Percentiles rank a stretch among this genome's conserved stretches.
These are phyloP conservation scores for Fusarium foetens DNA, from an alignment of 2,329 filamentous ascomycete species.

Conservation along the genomic window DNA sequence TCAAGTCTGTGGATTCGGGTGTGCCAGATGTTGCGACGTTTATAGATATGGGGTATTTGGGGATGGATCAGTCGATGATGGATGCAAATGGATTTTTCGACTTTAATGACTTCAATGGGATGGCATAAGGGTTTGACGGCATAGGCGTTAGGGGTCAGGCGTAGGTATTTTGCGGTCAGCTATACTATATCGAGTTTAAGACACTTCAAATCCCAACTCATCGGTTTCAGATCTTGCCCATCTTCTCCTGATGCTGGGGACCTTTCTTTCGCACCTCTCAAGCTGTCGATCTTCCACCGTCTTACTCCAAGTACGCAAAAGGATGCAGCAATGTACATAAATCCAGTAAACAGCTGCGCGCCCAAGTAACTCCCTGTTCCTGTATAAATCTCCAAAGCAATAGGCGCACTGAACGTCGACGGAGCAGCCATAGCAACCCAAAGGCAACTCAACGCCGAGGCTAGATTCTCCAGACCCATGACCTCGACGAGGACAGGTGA, in stretches of 20 bases:
- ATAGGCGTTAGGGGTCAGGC: too few species aligned
- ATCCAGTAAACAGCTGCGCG: slow-evolving; percentile 23
- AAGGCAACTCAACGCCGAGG: slow-evolving; percentile 19
- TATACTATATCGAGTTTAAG: too few species aligned
- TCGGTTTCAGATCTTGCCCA: too few species aligned
- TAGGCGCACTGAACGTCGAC: slow-evolving; percentile 24
- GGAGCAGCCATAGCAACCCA: slow-evolving; percentile 21
- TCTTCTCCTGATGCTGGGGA: neutral
- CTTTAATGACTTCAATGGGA: neutral
- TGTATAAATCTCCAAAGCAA: slow-evolving; percentile 13
- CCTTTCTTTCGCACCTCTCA: rapidly evolving
- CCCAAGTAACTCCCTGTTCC: slow-evolving; percentile 22
- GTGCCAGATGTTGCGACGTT: neutral
- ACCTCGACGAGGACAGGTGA: slow-evolving; percentile 20
- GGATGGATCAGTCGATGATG: slow-evolving; percentile 10
- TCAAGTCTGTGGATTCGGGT: slow-evolving; percentile 10
- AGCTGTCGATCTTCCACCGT: neutral
- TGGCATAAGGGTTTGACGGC: neutral
- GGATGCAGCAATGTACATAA: slow-evolving; percentile 8
- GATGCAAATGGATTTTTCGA: neutral
- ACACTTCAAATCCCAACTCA: too few species aligned
- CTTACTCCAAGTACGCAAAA: neutral
- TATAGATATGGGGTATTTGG: slow-evolving; percentile 18
- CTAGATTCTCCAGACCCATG: slow-evolving; percentile 4
- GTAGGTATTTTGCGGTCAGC: too few species aligned